Evolutionary conservation across 2,329 filamentous ascomycete genomes (phyloP).

Genomic region (Mycosphaerelloides madeirae): DNA sequence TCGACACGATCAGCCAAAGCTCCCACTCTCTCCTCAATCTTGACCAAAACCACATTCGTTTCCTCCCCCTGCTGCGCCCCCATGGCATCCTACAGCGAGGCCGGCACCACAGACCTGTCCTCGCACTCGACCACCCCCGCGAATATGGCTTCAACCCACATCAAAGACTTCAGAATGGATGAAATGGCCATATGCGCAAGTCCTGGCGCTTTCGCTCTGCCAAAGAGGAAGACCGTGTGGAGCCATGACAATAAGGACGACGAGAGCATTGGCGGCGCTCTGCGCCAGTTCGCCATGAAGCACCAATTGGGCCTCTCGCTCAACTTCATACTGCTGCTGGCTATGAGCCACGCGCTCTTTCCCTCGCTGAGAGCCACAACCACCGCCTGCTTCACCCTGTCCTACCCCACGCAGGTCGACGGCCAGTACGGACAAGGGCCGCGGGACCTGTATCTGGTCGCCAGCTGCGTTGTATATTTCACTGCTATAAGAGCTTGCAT

Average conservation of each 20-base stretch:
- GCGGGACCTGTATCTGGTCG: slow-evolving; percentile 74
- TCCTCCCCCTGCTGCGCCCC: background rate
- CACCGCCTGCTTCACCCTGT: slow-evolving; percentile 81
- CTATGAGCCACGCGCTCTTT: slow-evolving; percentile 76
- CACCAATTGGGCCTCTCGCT: slow-evolving; percentile 63
- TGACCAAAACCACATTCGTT: slow-evolving; percentile 1
- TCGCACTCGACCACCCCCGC: slow-evolving; percentile 8
- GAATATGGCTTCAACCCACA: slow-evolving; percentile 19
- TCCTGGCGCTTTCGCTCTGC: slow-evolving; percentile 15
- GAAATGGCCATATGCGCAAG: slow-evolving; percentile 26
- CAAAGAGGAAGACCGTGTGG: slow-evolving; percentile 16
- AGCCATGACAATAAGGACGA: slow-evolving; percentile 12
- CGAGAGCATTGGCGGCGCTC: slow-evolving; percentile 30
- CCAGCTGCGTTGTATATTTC: slow-evolving; percentile 76
- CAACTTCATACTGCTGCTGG: slow-evolving; percentile 77
- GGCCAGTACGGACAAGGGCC: slow-evolving; percentile 70
- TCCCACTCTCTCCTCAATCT: no score
- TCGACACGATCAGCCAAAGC: no score
- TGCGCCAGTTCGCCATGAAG: slow-evolving; percentile 36
- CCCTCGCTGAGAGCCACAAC: slow-evolving; percentile 74
- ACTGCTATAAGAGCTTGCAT: slow-evolving; percentile 76
- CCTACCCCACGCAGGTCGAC: slow-evolving; percentile 53
- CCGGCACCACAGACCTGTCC: slow-evolving; percentile 9
- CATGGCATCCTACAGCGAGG: slow-evolving; percentile 11
- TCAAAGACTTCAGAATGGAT: slow-evolving; percentile 14